Evolutionary conservation across 2,329 filamentous ascomycete species (phyloP).

Genomic region (Harringtonia lauricola): DNA sequence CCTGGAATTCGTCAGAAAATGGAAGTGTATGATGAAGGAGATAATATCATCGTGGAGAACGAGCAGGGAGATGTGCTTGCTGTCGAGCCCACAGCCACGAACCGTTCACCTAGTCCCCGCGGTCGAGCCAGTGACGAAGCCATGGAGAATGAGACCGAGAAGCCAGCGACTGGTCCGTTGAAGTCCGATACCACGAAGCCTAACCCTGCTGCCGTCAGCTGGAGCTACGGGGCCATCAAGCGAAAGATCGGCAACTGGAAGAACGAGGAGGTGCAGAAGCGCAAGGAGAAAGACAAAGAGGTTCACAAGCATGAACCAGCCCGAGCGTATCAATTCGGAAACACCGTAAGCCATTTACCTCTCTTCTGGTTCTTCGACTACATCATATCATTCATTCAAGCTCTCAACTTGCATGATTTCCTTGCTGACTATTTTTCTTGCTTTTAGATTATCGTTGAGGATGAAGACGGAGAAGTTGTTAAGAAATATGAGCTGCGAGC

Average conservation of each 20-base stretch:
- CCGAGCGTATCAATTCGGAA: conserved; percentile 77
- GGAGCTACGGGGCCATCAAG: conserved; percentile 35
- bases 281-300: conserved; percentile 46
- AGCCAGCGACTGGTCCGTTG: conserved; percentile 6
- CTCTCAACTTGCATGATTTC: neutral
- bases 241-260: conserved; percentile 40
- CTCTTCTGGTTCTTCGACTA: neutral
- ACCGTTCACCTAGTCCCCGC: neutral
- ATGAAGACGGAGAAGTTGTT: conserved; percentile 73
- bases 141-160: conserved; percentile 11
- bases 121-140: neutral
- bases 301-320: conserved; percentile 57
- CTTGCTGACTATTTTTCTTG: neutral
- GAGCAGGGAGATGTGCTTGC: conserved; percentile 76
- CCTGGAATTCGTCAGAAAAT: conserved; percentile 21
- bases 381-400: too few relatives aligned
- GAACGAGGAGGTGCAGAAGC: conserved; percentile 49
- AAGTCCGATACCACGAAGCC: conserved; percentile 13
- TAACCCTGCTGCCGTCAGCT: conserved; percentile 22
- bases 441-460: conserved; percentile 64
- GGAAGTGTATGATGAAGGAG: conserved; percentile 72
- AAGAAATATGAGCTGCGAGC: conserved; percentile 69
- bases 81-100: conserved; percentile 36
- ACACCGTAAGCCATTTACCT: conserved; percentile 42
- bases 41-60: conserved; percentile 72